Evolutionary conservation across 2,329 filamentous ascomycete genomes (phyloP).

Genomic region (Camptophora hylomeconis): DNA sequence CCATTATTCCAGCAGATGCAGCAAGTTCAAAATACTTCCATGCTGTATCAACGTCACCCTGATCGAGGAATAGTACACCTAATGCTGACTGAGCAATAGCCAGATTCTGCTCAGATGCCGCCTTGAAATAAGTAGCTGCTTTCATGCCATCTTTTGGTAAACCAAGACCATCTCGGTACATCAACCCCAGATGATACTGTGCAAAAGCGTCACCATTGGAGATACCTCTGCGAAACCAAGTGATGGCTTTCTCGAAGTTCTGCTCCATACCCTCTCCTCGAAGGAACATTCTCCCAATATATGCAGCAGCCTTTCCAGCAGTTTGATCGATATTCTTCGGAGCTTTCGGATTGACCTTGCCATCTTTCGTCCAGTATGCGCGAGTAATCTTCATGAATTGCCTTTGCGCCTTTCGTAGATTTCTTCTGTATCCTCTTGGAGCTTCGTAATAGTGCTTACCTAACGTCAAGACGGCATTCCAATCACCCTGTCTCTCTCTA

Average conservation of each 20-base stretch:
- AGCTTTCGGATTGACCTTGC: constrained; percentile 57
- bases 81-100: constrained; percentile 70
- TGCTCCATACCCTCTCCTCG: constrained; percentile 74
- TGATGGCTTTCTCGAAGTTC: constrained; percentile 60
- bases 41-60: constrained; percentile 69
- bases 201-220: constrained; percentile 66
- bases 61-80: constrained; percentile 73
- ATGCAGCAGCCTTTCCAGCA: constrained; percentile 73
- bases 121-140: constrained; percentile 64
- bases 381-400: constrained; percentile 72
- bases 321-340: constrained; percentile 61
- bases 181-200: constrained; percentile 70
- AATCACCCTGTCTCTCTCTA: constrained; percentile 78
- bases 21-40: constrained; percentile 81
- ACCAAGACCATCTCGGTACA: constrained; percentile 69
- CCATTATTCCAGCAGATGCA: constrained; percentile 67
- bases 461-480: constrained; percentile 74
- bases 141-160: constrained; percentile 55
- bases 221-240: constrained; percentile 74
- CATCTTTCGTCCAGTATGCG: constrained; percentile 70
- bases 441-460: constrained; percentile 84
- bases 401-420: constrained; percentile 59
- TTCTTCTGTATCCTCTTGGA: constrained; percentile 57
- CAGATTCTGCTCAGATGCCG: constrained; percentile 70
- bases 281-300: constrained; percentile 77